Conservation (phyloP, 305 asterid genomes). For the Ajuga reptans region DNA sequence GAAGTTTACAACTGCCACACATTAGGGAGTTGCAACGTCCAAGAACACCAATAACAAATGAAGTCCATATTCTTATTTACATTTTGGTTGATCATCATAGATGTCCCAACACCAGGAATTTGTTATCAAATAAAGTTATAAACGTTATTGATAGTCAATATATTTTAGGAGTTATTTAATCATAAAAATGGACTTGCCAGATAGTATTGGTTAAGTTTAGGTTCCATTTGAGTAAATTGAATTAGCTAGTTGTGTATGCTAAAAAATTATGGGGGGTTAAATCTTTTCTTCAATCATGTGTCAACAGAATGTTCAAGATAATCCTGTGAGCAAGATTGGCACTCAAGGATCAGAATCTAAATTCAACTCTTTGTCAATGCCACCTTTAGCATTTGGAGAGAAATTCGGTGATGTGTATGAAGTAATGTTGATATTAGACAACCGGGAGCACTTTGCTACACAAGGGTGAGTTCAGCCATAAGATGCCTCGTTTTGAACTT, state of each 20-base stretch:
- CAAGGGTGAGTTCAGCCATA: conserved; percentile 51
- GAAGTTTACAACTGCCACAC: conserved; percentile 13
- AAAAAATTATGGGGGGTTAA: conserved; percentile 1
- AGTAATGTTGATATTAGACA: conserved; percentile 71
- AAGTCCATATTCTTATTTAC: conserved; percentile 5
- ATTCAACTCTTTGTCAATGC: conserved; percentile 44
- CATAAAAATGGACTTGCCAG: not conserved
- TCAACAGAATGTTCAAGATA: conserved; percentile 32
- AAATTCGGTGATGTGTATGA: conserved; percentile 74
- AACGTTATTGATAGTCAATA: not conserved
- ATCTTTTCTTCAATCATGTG: conserved; percentile 14
- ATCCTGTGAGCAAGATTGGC: conserved; percentile 25
- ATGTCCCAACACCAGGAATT: not conserved
- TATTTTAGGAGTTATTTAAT: not conserved
- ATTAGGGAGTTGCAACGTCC: not conserved
- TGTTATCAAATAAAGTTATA: not conserved
- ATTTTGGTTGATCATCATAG: not conserved
- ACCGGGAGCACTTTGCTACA: conserved; percentile 79
- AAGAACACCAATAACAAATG: not conserved
- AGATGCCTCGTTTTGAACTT: conserved; percentile 1
- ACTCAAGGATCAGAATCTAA: conserved; percentile 39
- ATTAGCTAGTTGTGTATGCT: conserved; percentile 4
- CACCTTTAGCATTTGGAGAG: conserved; percentile 75
- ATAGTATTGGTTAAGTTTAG: not conserved
- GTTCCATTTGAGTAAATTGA: conserved; percentile 9